Conservation (phyloP, 1,284 basidiomycete species). For the Ustilago xerochloae region DNA sequence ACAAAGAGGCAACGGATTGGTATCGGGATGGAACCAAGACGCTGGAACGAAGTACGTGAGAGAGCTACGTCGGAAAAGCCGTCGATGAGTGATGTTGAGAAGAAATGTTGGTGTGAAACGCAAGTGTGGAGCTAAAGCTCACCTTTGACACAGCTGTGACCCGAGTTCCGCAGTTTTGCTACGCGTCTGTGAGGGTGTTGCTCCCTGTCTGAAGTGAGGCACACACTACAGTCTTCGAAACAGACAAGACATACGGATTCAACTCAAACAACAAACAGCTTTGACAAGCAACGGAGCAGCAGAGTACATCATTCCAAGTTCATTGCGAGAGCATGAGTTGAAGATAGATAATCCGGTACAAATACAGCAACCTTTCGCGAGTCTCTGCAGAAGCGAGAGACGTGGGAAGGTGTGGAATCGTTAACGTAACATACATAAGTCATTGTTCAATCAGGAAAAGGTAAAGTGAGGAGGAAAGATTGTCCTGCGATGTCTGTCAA, state of each 20-base stretch:
- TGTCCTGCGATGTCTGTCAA: too few species aligned
- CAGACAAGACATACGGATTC: too few species aligned
- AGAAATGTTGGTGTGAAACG: not conserved
- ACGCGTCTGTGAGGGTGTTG: not conserved
- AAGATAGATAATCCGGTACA: conserved; percentile 2
- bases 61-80: not conserved
- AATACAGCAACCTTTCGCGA: too few species aligned
- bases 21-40: not conserved
- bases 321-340: not conserved
- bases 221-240: too few species aligned
- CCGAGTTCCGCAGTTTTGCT: not conserved
- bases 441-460: not conserved
- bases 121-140: not conserved
- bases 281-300: not conserved
- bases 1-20: not conserved
- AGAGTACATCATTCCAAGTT: not conserved
- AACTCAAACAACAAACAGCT: too few species aligned
- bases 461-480: not conserved
- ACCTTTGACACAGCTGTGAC: not conserved
- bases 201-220: too few species aligned
- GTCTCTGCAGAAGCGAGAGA: too few species aligned
- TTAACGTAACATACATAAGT: not conserved
- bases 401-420: too few species aligned
- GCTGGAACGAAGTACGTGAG: not conserved
- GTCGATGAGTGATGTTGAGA: not conserved